Evolutionary conservation across 225 moss, liverwort and hornwort species (phyloP), one percentile per base, ranked within the genome.

Genomic region (Pseudisothecium myosuroides): DNA sequence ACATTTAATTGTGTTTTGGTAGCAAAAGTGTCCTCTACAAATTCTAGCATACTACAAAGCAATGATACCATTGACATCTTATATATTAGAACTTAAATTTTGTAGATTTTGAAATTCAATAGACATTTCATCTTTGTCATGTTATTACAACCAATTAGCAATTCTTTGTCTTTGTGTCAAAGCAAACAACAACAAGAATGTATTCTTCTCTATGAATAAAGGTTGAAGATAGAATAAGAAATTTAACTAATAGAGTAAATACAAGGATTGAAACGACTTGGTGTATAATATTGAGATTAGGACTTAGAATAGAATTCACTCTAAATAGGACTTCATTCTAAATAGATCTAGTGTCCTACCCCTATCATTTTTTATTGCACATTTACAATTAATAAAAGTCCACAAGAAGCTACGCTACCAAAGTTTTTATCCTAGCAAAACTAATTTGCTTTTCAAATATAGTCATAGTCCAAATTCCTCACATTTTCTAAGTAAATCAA

Each of bases 1-100:
- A 26, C 41, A 71, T 3, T 15, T 5, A 41, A 69, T 39, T 69
- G 12, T 37, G 12, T 37, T 3, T 67, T n/a, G 21, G 21, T 67
- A 6, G 6, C 1, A 4, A 37, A 37, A 37, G 2, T 37, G 7
- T 1, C 2, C 11, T 12, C n/a, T 0, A n/a, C 4, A 39, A 23
- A 22, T 68, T 68, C 10, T 21, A 5, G 21, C 3, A 67, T 7
- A n/a, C 13, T 37, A 2, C 4, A 68, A 3, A 39, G 9, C 7
- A 20, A 56, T 56, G 56, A 56, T 56, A 56, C 20, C 7, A 23
- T 13, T 13, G 7, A 22, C 23, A 7, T 39, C 13, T 68, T n/a
- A 2, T 4, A 39, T 13, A 68, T 13, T 0, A n/a, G 4, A 68
- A 23, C 4, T 22, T 7, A 12, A n/a, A 22, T n/a, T 68, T 23